Evolutionary conservation across 192 early-diverging fungal species (phyloP), one percentile per base, ranked within the genome.

Genomic region (Obelidium mucronatum): DNA sequence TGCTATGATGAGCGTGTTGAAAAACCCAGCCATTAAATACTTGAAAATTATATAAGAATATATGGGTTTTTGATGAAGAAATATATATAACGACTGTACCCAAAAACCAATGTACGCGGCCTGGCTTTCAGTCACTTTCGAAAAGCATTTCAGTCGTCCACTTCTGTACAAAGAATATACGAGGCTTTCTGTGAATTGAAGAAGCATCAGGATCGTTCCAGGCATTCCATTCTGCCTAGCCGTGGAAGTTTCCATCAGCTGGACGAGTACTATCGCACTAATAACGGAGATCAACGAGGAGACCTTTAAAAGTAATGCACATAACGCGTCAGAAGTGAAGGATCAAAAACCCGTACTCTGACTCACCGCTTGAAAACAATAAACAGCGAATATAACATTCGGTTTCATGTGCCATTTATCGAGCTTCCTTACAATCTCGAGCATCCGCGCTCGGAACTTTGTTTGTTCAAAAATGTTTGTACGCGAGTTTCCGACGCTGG

Each of bases 341-440:
- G n/a, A n/a, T 48, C 44, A 48, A 48, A 0, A 48, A 0, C 0
- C 44, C 44, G 19, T 15, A 15, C 0, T 6, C 0, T 48, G 42
- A 64, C 62, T 64, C 40, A 64, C 62, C n/a, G 62, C 36, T 24
- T 64, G 62, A 22, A 26, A 11, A 1, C 26, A 5, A 40, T 64
- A 39, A 24, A 64, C 62, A 17, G 17, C 22, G 24, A 31, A 37
- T 13, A 64, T 34, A 35, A 64, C 36, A 31, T 31, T 31, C 36
- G 31, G 62, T 17, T 40, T 19, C 34, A 64, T 35, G 15, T 64
- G 35, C 62, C 62, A 64, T 1, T 5, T 8, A 39, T 64, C 62
- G 8, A 64, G 37, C 44, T 15, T 48, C 44, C 44, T 19, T 15
- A 48, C 19, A 48, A 48, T 6, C 44, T 19, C 19, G 11, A 48